Conservation (phyloP, 164 flowering plant species). For the Paratinospora sagittata region DNA sequence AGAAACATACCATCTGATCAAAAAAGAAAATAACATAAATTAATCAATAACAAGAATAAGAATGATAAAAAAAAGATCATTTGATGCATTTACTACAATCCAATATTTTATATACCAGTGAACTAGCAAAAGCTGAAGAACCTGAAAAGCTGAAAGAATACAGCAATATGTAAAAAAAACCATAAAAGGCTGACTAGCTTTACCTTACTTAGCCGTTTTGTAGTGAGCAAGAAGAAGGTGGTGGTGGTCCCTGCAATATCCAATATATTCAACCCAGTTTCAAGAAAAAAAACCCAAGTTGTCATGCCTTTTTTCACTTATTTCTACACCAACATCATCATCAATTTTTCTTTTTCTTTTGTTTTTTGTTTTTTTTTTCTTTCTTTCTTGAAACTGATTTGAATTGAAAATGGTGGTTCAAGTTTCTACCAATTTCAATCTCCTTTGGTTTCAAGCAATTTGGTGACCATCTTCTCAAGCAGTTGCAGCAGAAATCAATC, state of each 20-base stretch:
- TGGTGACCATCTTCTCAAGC: constrained; percentile 12
- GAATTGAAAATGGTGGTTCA: neutral
- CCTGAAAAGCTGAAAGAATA: neutral
- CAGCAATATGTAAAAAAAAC: neutral
- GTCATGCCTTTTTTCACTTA: neutral
- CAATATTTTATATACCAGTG: neutral
- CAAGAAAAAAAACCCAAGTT: neutral
- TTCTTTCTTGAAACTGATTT: neutral
- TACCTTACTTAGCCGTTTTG: neutral
- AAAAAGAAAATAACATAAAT: neutral
- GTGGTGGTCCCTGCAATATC: neutral
- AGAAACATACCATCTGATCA: neutral
- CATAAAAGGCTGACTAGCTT: constrained; percentile 1
- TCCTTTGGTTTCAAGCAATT: neutral
- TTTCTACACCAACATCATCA: constrained; percentile 1
- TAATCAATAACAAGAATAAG: neutral
- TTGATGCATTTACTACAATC: neutral
- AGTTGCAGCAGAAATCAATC: constrained; percentile 30
- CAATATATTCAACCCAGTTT: neutral
- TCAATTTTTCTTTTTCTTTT: too few relatives aligned
- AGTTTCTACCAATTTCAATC: neutral
- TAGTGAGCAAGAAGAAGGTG: neutral
- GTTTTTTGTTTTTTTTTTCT: too few relatives aligned
- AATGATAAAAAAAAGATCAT: neutral
- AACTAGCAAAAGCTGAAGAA: neutral